phyloP scores from a whole-genome alignment of 768 basidiomycete genomes.

The Dentipellis fragilis region DNA sequence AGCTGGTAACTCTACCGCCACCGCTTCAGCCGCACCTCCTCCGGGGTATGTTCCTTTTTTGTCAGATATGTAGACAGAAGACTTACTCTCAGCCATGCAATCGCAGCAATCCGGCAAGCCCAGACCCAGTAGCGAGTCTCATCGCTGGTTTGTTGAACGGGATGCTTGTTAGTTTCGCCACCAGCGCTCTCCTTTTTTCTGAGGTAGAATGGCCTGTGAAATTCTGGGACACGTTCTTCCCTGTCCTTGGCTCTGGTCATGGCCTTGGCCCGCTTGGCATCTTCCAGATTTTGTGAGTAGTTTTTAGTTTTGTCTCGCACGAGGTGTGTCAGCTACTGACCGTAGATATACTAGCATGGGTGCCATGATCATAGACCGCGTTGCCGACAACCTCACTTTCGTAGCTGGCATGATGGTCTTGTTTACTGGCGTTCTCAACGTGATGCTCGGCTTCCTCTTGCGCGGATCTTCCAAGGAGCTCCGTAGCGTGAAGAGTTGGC shows the following conservation, averaged over 20 bases:
- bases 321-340: not conserved
- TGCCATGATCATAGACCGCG: conserved; percentile 41
- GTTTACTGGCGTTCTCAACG: conserved; percentile 82
- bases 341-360: conserved; percentile 26
- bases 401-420: conserved; percentile 90
- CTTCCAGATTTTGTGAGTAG: conserved; percentile 71
- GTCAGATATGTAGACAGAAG: no score
- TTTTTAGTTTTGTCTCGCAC: not conserved
- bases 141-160: conserved; percentile 85
- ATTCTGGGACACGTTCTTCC: conserved; percentile 80
- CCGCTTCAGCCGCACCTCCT: no score
- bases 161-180: conserved; percentile 79
- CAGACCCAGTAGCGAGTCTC: conserved; percentile 81
- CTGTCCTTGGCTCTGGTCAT: conserved; percentile 74
- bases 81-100: no score
- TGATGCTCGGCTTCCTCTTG: conserved; percentile 67
- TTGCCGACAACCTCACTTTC: conserved; percentile 81
- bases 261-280: conserved; percentile 82
- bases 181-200: conserved; percentile 68
- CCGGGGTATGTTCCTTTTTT: no score
- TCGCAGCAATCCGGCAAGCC: no score
- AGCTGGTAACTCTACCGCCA: conserved; percentile 20
- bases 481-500: conserved; percentile 58
- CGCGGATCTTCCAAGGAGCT: conserved; percentile 49
- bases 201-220: conserved; percentile 72